A percentile compares a stretch with the other conserved stretches of the same genome.
phyloP scores from a whole-genome alignment of 768 basidiomycete genomes.

The Phlebiopsis gigantea region DNA sequence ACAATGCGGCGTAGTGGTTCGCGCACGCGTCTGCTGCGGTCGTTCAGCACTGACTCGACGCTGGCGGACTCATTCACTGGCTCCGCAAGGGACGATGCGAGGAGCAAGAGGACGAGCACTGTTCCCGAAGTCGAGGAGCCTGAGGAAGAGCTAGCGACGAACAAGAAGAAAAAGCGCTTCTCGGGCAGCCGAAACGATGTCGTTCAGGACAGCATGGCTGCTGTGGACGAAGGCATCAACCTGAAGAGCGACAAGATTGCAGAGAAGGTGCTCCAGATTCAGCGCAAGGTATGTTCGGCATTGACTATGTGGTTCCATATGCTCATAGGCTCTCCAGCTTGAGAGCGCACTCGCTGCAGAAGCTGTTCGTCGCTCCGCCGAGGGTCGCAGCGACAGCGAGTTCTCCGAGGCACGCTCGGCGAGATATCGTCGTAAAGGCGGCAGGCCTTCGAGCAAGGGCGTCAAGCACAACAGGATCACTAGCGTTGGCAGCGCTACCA shows the following conservation, averaged over 20 bases:
- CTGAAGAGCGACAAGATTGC: conserved; percentile 84
- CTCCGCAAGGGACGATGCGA: conserved; percentile 23
- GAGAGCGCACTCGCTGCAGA: conserved; percentile 70
- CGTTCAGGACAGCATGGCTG: conserved; percentile 70
- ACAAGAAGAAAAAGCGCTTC: conserved; percentile 72
- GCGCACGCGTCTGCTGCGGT: conserved; percentile 47
- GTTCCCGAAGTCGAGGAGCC: conserved; percentile 44
- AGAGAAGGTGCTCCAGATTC: conserved; percentile 83
- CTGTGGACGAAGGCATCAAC: conserved; percentile 83
- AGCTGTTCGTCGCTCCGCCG: conserved; percentile 38
- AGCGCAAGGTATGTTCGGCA: conserved; percentile 68
- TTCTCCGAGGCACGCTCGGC: conserved; percentile 19
- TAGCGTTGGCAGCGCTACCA: conserved; percentile 10
- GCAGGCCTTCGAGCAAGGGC: conserved; percentile 7
- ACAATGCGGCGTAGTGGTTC: conserved; percentile 59
- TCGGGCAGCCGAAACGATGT: conserved; percentile 61
- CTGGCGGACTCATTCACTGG: conserved; percentile 62
- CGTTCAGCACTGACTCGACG: conserved; percentile 76
- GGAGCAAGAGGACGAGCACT: conserved; percentile 37
- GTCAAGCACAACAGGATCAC: conserved; percentile 12
- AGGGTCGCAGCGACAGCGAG: conserved; percentile 40
- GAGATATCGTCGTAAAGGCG: conserved; percentile 12
- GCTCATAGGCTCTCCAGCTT: conserved; percentile 40
- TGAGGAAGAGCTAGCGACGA: conserved; percentile 46
- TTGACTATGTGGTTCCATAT: conserved; percentile 4